Evolutionary conservation across 2,329 filamentous ascomycete species (phyloP).

Genomic region (Fusarium newnesense): DNA sequence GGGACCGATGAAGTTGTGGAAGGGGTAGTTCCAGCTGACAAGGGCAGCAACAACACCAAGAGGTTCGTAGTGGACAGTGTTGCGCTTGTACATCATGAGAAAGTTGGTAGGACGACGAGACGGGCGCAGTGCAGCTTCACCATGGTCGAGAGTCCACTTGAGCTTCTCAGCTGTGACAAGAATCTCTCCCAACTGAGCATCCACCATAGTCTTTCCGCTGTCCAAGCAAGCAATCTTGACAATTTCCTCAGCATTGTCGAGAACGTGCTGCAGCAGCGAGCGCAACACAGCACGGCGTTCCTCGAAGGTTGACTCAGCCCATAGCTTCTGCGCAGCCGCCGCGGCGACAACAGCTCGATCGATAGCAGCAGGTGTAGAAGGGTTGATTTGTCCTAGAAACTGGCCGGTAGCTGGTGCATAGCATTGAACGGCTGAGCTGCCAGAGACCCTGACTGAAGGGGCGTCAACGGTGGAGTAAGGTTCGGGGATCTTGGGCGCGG

Average conservation of each 20-base stretch:
- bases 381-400: slow-evolving; percentile 81
- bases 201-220: slow-evolving; percentile 95
- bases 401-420: slow-evolving; percentile 91
- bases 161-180: slow-evolving; percentile 94
- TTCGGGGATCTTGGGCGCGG: slow-evolving; percentile 69
- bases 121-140: slow-evolving; percentile 80
- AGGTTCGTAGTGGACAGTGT: slow-evolving; percentile 90
- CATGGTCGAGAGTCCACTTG: slow-evolving; percentile 91
- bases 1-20: slow-evolving; percentile 94
- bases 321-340: slow-evolving; percentile 77
- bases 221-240: slow-evolving; percentile 88
- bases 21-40: slow-evolving; percentile 97
- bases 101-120: slow-evolving; percentile 85
- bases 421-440: slow-evolving; percentile 78
- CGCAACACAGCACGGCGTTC: slow-evolving; percentile 82
- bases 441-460: slow-evolving; percentile 71
- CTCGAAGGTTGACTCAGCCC: slow-evolving; percentile 81
- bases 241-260: slow-evolving; percentile 90
- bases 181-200: slow-evolving; percentile 93
- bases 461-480: slow-evolving; percentile 67
- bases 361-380: slow-evolving; percentile 79
- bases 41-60: slow-evolving; percentile 91
- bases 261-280: slow-evolving; percentile 82
- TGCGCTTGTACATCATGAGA: slow-evolving; percentile 95
- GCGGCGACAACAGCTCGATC: slow-evolving; percentile 82